A percentile compares a stretch with the other conserved stretches of the same genome.
Evolutionary conservation across 2,329 filamentous ascomycete genomes (phyloP).

Genomic region (Curvularia verruculosa): DNA sequence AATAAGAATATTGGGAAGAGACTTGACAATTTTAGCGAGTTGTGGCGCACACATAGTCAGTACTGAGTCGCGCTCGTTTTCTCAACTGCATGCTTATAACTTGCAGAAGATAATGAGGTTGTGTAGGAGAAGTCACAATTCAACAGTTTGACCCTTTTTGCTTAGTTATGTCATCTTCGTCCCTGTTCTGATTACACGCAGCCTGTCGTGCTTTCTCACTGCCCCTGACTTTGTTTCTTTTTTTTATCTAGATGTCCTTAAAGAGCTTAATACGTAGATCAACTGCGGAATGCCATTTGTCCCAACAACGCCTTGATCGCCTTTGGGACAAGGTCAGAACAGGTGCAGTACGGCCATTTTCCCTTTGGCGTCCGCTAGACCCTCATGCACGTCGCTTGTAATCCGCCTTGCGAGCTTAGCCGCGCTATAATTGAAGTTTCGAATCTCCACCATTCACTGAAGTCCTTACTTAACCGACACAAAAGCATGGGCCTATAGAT

Average conservation of each 20-base stretch:
- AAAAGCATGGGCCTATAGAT: neutral
- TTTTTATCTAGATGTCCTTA: neutral
- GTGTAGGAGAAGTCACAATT: too few relatives aligned
- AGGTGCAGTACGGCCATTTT: neutral
- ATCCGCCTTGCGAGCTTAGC: neutral
- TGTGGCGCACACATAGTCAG: too few relatives aligned
- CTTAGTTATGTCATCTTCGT: neutral
- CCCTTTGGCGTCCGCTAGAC: neutral
- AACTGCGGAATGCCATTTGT: too few relatives aligned
- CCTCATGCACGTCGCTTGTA: neutral
- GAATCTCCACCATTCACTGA: neutral
- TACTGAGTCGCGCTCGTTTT: too few relatives aligned
- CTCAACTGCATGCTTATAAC: too few relatives aligned
- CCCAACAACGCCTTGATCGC: too few relatives aligned
- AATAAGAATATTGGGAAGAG: too few relatives aligned
- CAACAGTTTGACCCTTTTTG: neutral
- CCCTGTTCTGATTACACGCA: neutral
- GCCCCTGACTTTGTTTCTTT: neutral
- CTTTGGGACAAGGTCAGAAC: too few relatives aligned
- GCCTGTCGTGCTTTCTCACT: neutral
- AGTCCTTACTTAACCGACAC: neutral
- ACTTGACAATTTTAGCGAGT: too few relatives aligned
- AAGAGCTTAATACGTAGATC: too few relatives aligned
- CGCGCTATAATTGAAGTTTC: neutral
- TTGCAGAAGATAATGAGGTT: neutral